Conservation (phyloP, 1,139 yeast genomes). For the Hansenula sp. region DNA sequence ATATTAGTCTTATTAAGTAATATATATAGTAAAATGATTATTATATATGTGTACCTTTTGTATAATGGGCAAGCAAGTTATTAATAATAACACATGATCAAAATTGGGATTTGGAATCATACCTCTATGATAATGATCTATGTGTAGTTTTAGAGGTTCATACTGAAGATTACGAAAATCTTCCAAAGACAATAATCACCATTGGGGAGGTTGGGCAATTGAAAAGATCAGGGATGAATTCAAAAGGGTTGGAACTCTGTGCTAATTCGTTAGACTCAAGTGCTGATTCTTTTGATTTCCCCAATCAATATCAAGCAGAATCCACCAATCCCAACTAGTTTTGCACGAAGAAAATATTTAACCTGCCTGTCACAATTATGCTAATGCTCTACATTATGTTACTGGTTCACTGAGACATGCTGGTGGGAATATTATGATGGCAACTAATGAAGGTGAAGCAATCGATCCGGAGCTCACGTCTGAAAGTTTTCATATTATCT, state of each 20-base stretch:
- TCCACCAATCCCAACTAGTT: conserved; percentile 11
- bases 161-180: conserved; percentile 10
- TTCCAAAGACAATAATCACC: conserved; percentile 11
- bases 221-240: conserved; percentile 16
- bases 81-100: no score
- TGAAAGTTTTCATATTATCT: conserved; percentile 8
- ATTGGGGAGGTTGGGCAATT: conserved; percentile 14
- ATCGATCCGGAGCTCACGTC: conserved; percentile 12
- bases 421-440: conserved; percentile 11
- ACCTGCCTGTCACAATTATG: conserved; percentile 12
- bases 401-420: conserved; percentile 14
- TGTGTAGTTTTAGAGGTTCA: conserved; percentile 10
- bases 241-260: conserved; percentile 12
- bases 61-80: no score
- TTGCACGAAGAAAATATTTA: conserved; percentile 12
- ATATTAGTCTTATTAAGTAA: no score
- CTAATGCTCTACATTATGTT: conserved; percentile 12
- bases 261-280: conserved; percentile 12
- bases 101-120: conserved; percentile 13
- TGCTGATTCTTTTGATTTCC: conserved; percentile 11
- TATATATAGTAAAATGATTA: no score
- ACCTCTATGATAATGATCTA: conserved; percentile 10
- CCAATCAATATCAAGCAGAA: conserved; percentile 7
- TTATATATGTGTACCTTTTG: no score
- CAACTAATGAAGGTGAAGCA: conserved; percentile 12